These are phyloP conservation scores for Nicotiana obtusifolia DNA, from an alignment of 257 asterid genomes.

Conservation along the genomic window DNA sequence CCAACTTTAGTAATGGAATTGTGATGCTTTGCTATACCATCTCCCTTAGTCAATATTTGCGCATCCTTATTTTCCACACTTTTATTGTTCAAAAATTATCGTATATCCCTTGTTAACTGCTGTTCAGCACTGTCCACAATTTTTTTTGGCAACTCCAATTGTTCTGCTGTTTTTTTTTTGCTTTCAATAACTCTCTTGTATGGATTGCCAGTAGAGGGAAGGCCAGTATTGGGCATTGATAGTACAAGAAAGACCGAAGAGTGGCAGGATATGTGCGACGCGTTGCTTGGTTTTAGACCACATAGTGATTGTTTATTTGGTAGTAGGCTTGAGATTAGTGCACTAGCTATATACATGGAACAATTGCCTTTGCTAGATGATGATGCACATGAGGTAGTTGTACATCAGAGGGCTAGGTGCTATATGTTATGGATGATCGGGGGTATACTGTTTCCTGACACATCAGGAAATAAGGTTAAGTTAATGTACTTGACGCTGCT, in stretches of 20 bases:
- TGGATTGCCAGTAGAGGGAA: constrained; percentile 77
- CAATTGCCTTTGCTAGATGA: constrained; percentile 47
- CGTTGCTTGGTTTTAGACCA: constrained; percentile 64
- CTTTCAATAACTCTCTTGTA: too few species aligned
- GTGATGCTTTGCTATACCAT: too few species aligned
- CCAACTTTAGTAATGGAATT: too few species aligned
- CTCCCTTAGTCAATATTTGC: too few species aligned
- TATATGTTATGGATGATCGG: constrained; percentile 75
- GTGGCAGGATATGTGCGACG: constrained; percentile 68
- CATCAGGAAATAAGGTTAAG: constrained; percentile 77
- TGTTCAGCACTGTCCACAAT: too few species aligned
- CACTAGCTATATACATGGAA: constrained; percentile 59
- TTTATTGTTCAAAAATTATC: too few species aligned
- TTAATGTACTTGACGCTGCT: constrained; percentile 75
- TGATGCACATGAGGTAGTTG: constrained; percentile 46
- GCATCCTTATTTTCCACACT: too few species aligned
- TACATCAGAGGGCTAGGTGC: constrained; percentile 60
- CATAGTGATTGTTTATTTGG: constrained; percentile 64
- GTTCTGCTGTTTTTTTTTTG: too few species aligned
- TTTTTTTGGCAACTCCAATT: too few species aligned
- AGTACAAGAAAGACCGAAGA: constrained; percentile 61
- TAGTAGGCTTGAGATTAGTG: constrained; percentile 65
- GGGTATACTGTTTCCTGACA: constrained; percentile 65
- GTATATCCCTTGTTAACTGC: too few species aligned
- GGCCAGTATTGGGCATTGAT: constrained; percentile 68